Evolutionary conservation across 306 rosid species (phyloP).

Genomic region (Calophaca sinica): DNA sequence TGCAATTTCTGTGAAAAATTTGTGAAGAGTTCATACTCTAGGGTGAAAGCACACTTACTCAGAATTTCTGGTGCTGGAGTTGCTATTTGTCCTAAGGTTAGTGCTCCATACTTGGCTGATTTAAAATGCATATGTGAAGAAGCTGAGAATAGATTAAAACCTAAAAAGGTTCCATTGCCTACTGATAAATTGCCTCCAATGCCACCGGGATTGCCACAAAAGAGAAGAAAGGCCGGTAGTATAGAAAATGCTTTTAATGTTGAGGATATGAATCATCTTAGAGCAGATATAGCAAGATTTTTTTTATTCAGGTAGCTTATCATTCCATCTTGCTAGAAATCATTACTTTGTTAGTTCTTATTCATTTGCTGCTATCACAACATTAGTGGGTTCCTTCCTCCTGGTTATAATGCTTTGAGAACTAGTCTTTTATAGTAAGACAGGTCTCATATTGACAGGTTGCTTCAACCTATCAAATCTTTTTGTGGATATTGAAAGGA

Average conservation of each 20-base stretch:
- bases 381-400: neutral
- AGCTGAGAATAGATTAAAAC: neutral
- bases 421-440: too few species aligned
- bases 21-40: neutral
- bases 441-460: too few species aligned
- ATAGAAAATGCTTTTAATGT: neutral
- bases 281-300: neutral
- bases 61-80: neutral
- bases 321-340: slow-evolving; percentile 9
- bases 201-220: neutral
- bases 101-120: neutral
- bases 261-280: neutral
- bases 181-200: neutral
- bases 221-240: neutral
- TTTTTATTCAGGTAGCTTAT: neutral
- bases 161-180: neutral
- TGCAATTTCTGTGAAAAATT: neutral
- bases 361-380: neutral
- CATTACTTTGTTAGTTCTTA: slow-evolving; percentile 8
- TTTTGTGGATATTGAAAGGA: too few species aligned
- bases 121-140: neutral
- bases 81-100: neutral
- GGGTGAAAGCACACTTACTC: neutral
- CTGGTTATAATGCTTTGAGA: neutral
- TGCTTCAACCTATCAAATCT: too few species aligned